Evolutionary conservation across 2,329 filamentous ascomycete species (phyloP).

Genomic region (Alternaria angustiovoidea): DNA sequence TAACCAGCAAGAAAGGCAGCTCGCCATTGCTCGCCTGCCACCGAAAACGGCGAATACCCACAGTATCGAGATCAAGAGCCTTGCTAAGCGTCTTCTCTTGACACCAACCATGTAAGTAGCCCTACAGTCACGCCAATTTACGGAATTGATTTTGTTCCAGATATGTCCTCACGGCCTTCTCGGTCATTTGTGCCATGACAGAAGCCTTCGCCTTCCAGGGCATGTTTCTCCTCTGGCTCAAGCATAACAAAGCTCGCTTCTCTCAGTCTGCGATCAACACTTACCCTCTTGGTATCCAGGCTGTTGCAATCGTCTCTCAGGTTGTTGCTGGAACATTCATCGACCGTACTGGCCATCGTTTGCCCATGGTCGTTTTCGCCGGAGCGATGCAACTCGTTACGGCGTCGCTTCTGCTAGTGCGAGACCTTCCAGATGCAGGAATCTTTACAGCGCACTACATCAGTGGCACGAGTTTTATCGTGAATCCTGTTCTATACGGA

Average conservation of each 20-base stretch:
- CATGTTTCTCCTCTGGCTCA: constrained; percentile 33
- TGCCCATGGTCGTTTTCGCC: constrained; percentile 46
- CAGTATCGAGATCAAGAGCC: constrained; percentile 26
- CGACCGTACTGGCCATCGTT: constrained; percentile 43
- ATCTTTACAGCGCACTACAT: constrained; percentile 50
- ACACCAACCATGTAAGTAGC: constrained; percentile 23
- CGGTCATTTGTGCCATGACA: constrained; percentile 42
- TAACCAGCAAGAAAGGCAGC: constrained; percentile 24
- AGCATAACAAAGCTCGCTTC: constrained; percentile 25
- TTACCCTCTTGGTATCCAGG: constrained; percentile 65
- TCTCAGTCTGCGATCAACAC: constrained; percentile 62
- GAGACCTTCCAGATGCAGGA: constrained; percentile 38
- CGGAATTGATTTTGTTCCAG: constrained; percentile 24
- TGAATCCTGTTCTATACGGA: constrained; percentile 50
- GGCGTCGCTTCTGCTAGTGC: constrained; percentile 43
- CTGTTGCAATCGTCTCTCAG: constrained; percentile 62
- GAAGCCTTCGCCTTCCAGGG: constrained; percentile 43
- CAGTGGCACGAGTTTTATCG: constrained; percentile 48
- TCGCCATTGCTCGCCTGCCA: constrained; percentile 31
- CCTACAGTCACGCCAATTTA: background rate
- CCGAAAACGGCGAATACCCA: constrained; percentile 30
- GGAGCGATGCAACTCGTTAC: constrained; percentile 43
- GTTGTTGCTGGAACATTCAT: constrained; percentile 47
- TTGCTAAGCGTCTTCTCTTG: constrained; percentile 26
- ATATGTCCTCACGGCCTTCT: constrained; percentile 51